Evolutionary conservation across 2,329 filamentous ascomycete species (phyloP).

Genomic region (Fusarium illudens): DNA sequence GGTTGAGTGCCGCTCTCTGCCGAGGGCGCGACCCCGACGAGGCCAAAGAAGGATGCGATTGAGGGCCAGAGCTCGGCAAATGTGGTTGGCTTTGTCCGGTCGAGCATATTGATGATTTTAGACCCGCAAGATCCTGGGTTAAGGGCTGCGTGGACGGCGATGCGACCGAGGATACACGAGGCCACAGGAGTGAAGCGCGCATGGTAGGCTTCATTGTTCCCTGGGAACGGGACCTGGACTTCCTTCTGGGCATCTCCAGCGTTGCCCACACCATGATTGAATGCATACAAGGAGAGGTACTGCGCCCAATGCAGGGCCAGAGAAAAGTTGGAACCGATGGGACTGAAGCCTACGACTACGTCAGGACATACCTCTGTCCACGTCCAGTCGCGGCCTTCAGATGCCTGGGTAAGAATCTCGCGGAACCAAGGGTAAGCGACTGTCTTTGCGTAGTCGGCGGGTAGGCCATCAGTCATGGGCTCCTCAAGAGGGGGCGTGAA

Average conservation of each 20-base stretch:
- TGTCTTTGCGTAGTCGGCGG: conserved; percentile 47
- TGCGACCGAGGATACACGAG: conserved; percentile 41
- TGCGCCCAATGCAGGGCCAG: conserved; percentile 52
- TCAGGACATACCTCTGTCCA: conserved; percentile 53
- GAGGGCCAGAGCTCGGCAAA: conserved; percentile 45
- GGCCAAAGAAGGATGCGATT: conserved; percentile 45
- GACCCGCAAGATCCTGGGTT: conserved; percentile 40
- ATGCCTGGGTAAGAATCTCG: conserved; percentile 42
- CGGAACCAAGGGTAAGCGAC: conserved; percentile 48
- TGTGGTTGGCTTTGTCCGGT: conserved; percentile 38
- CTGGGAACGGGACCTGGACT: conserved; percentile 44
- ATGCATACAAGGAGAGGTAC: conserved; percentile 49
- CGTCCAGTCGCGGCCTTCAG: conserved; percentile 44
- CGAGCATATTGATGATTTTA: conserved; percentile 47
- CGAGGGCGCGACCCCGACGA: conserved; percentile 39
- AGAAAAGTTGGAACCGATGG: conserved; percentile 48
- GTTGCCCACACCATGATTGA: conserved; percentile 36
- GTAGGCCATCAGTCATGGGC: conserved; percentile 45
- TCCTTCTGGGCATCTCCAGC: neutral
- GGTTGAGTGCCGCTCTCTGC: neutral
- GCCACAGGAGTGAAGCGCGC: conserved; percentile 47
- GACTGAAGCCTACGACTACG: conserved; percentile 50
- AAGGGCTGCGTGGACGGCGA: conserved; percentile 44
- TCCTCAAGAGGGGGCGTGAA: conserved; percentile 47
- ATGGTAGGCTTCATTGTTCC: conserved; percentile 36